These are phyloP conservation scores for Diospyros lotus DNA, from an alignment of 148 eudicot genomes.

Conservation along the genomic window DNA sequence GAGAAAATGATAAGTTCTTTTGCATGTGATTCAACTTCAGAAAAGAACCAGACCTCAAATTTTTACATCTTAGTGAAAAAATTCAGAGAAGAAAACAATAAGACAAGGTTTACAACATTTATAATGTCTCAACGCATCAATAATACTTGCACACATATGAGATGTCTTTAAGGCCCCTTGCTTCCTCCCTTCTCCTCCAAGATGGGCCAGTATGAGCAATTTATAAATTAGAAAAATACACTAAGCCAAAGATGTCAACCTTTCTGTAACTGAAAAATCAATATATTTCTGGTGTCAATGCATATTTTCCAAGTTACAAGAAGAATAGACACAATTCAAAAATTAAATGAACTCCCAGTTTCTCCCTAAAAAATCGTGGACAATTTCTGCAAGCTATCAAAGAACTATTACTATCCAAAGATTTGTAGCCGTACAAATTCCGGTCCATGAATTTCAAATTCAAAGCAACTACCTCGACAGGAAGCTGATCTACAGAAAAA, in stretches of 20 bases:
- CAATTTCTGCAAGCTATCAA: background rate
- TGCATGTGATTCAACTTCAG: too few relatives aligned
- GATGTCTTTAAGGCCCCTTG: background rate
- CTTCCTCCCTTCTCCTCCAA: background rate
- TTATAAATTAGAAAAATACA: background rate
- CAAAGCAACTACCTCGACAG: slow-evolving; percentile 60
- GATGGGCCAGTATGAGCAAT: background rate
- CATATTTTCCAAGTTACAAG: background rate
- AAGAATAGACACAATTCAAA: background rate
- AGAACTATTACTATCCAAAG: background rate
- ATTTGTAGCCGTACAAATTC: background rate
- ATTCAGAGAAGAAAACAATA: too few relatives aligned
- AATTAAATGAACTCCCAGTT: background rate
- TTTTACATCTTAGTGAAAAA: too few relatives aligned
- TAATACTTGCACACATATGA: too few relatives aligned
- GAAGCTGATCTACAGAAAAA: slow-evolving; percentile 79
- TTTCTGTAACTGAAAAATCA: background rate
- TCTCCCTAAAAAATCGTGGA: background rate
- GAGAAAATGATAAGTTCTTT: too few relatives aligned
- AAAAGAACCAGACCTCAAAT: too few relatives aligned
- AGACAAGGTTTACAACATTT: too few relatives aligned
- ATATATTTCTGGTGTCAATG: background rate
- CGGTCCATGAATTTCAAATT: background rate
- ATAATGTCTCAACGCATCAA: too few relatives aligned
- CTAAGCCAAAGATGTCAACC: background rate